These are phyloP conservation scores for Phalaenopsis hybrid DNA, from an alignment of 116 monocot species.

Conservation along the genomic window DNA sequence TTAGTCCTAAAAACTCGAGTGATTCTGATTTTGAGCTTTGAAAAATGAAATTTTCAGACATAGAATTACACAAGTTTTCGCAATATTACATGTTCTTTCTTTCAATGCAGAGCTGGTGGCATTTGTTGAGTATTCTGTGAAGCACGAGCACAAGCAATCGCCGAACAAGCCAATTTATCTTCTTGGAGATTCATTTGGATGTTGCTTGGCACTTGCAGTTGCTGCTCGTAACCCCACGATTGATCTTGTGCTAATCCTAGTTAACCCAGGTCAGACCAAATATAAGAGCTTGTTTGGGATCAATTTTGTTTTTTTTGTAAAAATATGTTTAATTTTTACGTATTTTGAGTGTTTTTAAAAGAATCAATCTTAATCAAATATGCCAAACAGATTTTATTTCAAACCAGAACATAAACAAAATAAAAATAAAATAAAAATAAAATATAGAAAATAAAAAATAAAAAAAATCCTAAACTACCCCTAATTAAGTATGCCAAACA, in stretches of 20 bases:
- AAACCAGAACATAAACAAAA: too few relatives aligned
- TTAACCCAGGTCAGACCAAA: conserved; percentile 72
- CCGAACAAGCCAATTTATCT: conserved; percentile 81
- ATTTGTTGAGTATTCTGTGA: conserved; percentile 61
- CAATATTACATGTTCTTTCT: background rate
- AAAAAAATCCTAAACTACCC: too few relatives aligned
- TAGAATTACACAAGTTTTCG: background rate
- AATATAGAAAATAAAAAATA: too few relatives aligned
- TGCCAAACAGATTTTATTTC: too few relatives aligned
- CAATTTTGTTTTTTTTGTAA: too few relatives aligned
- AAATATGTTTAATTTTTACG: too few relatives aligned
- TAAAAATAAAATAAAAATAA: too few relatives aligned
- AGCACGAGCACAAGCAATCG: conserved; percentile 45
- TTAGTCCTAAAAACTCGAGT: background rate
- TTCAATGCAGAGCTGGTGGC: conserved; percentile 49
- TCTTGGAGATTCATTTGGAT: conserved; percentile 94
- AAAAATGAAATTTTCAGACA: background rate
- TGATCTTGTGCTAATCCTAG: conserved; percentile 73
- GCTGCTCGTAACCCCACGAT: conserved; percentile 82
- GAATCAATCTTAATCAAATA: too few relatives aligned
- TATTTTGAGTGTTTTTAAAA: too few relatives aligned
- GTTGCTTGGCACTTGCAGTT: conserved; percentile 82
- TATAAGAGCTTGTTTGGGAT: background rate
- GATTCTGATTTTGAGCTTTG: background rate
- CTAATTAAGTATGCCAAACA: too few relatives aligned